These are phyloP conservation scores for Elasticomyces elasticus DNA, from an alignment of 495 filamentous ascomycete species.

Conservation along the genomic window DNA sequence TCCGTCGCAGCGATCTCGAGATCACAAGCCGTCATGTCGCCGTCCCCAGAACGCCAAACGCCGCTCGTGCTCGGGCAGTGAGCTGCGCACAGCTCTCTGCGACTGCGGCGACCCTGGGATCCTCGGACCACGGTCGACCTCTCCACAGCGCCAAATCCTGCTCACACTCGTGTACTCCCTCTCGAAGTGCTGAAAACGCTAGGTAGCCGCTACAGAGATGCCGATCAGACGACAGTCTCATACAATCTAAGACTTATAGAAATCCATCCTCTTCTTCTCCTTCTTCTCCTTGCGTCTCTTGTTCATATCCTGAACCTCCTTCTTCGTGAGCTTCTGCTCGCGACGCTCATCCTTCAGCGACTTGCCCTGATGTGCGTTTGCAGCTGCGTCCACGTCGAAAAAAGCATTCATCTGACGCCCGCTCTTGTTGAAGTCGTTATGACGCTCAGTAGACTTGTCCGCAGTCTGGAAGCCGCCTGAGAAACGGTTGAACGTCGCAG, in stretches of 20 bases:
- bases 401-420: constrained; percentile 84
- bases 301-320: constrained; percentile 66
- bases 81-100: no score
- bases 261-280: constrained; percentile 87
- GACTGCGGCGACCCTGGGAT: no score
- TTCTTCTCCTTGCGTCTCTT: constrained; percentile 68
- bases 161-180: neutral
- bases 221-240: neutral
- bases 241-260: constrained; percentile 42
- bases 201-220: neutral
- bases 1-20: no score
- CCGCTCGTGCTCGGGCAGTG: no score
- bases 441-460: constrained; percentile 55
- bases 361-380: constrained; percentile 83
- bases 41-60: neutral
- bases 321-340: constrained; percentile 76
- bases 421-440: constrained; percentile 84
- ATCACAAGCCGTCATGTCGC: no score
- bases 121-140: no score
- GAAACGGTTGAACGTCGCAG: constrained; percentile 80
- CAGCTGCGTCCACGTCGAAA: constrained; percentile 96
- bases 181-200: neutral
- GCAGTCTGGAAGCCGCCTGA: constrained; percentile 73
- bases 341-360: constrained; percentile 85
- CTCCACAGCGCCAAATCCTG: no score